Base-by-base conservation (phyloP, 371 early-diverging fungal genomes). In the Mortierella sp. region DNA sequence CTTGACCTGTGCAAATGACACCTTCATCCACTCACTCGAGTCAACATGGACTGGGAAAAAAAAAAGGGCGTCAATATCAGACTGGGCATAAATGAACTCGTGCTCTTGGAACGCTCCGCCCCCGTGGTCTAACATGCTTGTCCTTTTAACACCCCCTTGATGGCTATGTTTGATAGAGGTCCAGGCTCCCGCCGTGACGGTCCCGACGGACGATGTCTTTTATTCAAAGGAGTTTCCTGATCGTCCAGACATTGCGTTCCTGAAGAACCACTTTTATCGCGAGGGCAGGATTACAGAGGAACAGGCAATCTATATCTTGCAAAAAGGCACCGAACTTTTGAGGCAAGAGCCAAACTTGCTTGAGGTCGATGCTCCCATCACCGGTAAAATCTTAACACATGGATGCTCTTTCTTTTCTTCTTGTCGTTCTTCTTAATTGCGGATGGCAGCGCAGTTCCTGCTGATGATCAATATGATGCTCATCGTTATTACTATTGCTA, bases 261-360 rank as follows among this genome's bases (percentile, higher is more conserved):
- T 98, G 62, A 94, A 91, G 80, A 85, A 92, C 60, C 97, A 96
- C 81, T 97, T 98, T 73, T 85, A 90, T 69, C 87, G 89, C 58
- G 98, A 98, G 79, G 99, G 99, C 12, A 87, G 96, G 44, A 84
- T 98, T 64, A 91, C 95, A 15, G 94, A 96, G 83, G 91, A 92
- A 63, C 99, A 99, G 83, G 96, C 99, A 14, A 81, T 96, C 53
- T 85, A 80, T 51, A 97, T 98, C 76, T 81, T 98, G 46, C 84
- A 84, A 46, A 86, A 86, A 44, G 94, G 90, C 18, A 91, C 93
- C 15, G 92, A 91, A 30, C 62, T 96, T 12, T 81, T 97, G 62
- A 88, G 81, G 56, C 85, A 84, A 60, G 99, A 98, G 76, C 90
- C 91, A 14, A 98, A 91, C 55, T 66, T 98, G 64, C 81, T 98